Percentiles rank a stretch among this genome's conserved stretches.
Evolutionary conservation across 495 filamentous ascomycete species (phyloP).

Genomic region (Ramalina peruviana): DNA sequence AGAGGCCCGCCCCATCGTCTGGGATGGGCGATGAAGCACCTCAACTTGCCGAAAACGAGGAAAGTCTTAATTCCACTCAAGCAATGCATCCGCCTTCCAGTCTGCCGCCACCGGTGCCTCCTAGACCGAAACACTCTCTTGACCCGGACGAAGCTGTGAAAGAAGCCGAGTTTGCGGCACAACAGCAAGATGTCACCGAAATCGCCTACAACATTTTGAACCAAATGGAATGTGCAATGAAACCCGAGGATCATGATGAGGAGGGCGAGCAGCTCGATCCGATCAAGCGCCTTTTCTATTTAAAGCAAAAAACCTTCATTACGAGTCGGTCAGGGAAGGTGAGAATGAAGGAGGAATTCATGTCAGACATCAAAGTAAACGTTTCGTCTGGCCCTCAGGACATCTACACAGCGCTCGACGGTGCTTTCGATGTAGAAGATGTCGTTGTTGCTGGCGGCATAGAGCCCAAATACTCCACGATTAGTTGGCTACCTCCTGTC

Average conservation of each 20-base stretch:
- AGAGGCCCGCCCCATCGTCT: neutral
- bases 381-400: slow-evolving; percentile 46
- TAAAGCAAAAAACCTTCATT: slow-evolving; percentile 39
- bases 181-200: slow-evolving; percentile 93
- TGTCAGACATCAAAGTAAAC: slow-evolving; percentile 49
- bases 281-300: slow-evolving; percentile 57
- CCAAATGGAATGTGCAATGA: slow-evolving; percentile 78
- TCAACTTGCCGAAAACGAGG: slow-evolving; percentile 10
- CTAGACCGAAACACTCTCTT: slow-evolving; percentile 26
- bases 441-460: slow-evolving; percentile 49
- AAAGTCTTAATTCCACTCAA: neutral
- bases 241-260: slow-evolving; percentile 41
- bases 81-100: slow-evolving; percentile 7
- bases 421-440: slow-evolving; percentile 65
- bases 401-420: slow-evolving; percentile 73
- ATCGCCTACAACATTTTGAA: slow-evolving; percentile 86
- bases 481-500: slow-evolving; percentile 65
- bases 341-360: slow-evolving; percentile 41
- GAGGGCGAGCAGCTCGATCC: slow-evolving; percentile 66
- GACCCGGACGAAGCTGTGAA: slow-evolving; percentile 28
- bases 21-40: slow-evolving; percentile 1
- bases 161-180: slow-evolving; percentile 46
- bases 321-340: slow-evolving; percentile 25
- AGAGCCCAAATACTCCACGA: slow-evolving; percentile 58
- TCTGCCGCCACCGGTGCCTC: slow-evolving; percentile 34